A percentile compares a stretch with the other conserved stretches of the same genome.
phyloP scores from a whole-genome alignment of 176 grass and related monocot species.

The Tillandsia leiboldiana region DNA sequence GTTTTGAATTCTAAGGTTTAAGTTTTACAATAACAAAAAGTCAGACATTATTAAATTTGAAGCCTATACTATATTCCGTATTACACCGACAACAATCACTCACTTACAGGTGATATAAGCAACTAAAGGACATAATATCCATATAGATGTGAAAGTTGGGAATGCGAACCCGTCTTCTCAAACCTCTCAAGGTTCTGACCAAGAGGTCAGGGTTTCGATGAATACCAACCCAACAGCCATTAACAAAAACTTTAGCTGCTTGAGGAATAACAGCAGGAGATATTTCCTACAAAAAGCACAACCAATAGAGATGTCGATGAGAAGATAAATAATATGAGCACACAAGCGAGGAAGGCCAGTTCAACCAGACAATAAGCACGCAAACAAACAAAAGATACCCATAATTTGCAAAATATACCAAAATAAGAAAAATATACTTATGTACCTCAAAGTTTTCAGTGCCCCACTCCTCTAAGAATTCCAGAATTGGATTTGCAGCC shows the following conservation, averaged over 20 bases:
- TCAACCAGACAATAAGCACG: background rate
- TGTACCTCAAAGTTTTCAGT: conserved; percentile 97
- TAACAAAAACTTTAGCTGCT: conserved; percentile 93
- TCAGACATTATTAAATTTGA: conserved; percentile 7
- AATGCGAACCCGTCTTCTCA: conserved; percentile 74
- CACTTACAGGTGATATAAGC: background rate
- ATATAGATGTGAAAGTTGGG: background rate
- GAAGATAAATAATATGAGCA: conserved; percentile 13
- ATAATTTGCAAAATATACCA: background rate
- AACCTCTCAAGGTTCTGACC: conserved; percentile 68
- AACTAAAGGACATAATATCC: background rate
- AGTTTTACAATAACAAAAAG: background rate
- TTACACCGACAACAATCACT: background rate
- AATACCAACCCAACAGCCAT: conserved; percentile 96
- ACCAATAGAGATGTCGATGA: conserved; percentile 6
- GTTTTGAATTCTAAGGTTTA: background rate
- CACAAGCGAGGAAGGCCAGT: background rate
- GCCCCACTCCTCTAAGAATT: conserved; percentile 98
- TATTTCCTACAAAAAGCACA: conserved; percentile 63
- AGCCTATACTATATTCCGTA: background rate
- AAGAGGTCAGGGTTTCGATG: conserved; percentile 76
- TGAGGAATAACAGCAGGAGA: conserved; percentile 90
- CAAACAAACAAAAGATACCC: background rate
- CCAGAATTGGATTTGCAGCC: conserved; percentile 96
- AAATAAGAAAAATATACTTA: conserved; percentile 9